Base-by-base conservation (phyloP, 768 basidiomycete genomes). In the Collybiopsis luxurians region DNA sequence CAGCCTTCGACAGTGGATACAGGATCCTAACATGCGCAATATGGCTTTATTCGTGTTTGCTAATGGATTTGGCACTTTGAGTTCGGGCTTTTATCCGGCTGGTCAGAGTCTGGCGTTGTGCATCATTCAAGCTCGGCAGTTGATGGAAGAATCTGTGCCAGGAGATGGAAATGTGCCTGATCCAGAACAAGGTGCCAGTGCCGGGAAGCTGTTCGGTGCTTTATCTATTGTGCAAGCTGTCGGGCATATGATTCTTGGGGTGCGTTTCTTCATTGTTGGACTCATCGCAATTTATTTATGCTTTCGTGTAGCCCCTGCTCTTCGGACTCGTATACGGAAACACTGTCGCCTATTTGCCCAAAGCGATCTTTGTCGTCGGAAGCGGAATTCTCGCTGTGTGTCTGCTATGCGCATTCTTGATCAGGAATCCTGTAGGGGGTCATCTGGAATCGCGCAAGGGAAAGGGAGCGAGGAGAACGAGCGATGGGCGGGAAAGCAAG, bases 81-180 rank as follows among this genome's bases (percentile, higher is more conserved):
- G 87, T n/a, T 79, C 82, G 17, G 91, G 89, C 2, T 73, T 83
- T 34, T 69, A 79, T 38, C 90, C 91, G n/a, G 83, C 87, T 6
- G 69, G 81, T 38, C 86, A 90, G 42, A 89, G 87, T 64, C 73
- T 93, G 47, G 88, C 88, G 12, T 68, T 92, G 42, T 87, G 82
- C 61, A 82, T 89, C 53, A 57, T 75, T 57, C 80, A 83, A 60
- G 70, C 74, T 15, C 70, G 82, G 53, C 69, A 68, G 15, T 58
- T 78, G 61, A 64, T 73, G 50, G 60, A 65, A 46, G 66, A 58
- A 21, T 60, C 57, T 38, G 57, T 52, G 0, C 65, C 45, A 23
- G 45, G 65, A 44, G 52, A 63, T 55, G 58, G 28, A 45, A 55
- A 52, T 50, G 60, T 60, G 54, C 53, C 46, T 15, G 62, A 30